Conservation (phyloP, 345 rosid species). For the Hibiscus trionum region DNA sequence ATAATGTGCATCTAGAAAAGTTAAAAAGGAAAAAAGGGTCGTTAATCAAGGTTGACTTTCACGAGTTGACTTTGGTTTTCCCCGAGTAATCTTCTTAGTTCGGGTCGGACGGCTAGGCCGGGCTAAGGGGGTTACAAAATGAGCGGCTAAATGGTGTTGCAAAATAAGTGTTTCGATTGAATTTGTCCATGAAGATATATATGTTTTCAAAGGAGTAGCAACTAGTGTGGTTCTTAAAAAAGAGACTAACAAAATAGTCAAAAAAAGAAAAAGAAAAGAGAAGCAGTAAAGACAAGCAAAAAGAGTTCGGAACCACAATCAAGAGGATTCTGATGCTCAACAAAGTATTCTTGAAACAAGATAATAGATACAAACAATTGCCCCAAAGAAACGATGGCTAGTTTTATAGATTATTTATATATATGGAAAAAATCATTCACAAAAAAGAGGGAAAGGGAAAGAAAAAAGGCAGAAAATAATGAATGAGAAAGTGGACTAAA, state of each 20-base stretch:
- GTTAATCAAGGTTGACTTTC: too few relatives aligned
- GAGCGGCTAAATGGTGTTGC: too few relatives aligned
- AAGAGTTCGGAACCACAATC: slow-evolving; percentile 32
- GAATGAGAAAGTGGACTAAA: not conserved
- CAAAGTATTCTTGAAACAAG: slow-evolving; percentile 16
- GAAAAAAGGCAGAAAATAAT: slow-evolving; percentile 21
- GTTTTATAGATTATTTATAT: slow-evolving; percentile 28
- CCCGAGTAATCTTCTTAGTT: too few relatives aligned
- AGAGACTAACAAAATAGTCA: slow-evolving; percentile 15
- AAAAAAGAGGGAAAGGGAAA: not conserved
- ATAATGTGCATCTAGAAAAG: too few relatives aligned
- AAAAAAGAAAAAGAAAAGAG: slow-evolving; percentile 9
- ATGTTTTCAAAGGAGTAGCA: slow-evolving; percentile 23
- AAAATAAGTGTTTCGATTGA: too few relatives aligned
- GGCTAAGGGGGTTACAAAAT: too few relatives aligned
- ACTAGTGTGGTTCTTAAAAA: slow-evolving; percentile 29
- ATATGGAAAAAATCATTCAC: slow-evolving; percentile 29
- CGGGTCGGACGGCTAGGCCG: too few relatives aligned
- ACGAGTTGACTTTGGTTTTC: too few relatives aligned
- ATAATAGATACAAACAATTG: slow-evolving; percentile 10
- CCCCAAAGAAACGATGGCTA: slow-evolving; percentile 26
- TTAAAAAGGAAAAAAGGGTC: too few relatives aligned
- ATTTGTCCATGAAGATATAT: too few relatives aligned
- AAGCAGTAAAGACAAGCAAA: slow-evolving; percentile 31
- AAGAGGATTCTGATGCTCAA: slow-evolving; percentile 47